Evolutionary conservation across 169 alveolate species (phyloP), one percentile per base, ranked within the genome.

Genomic region (Haemoproteus tartakovskyi): DNA sequence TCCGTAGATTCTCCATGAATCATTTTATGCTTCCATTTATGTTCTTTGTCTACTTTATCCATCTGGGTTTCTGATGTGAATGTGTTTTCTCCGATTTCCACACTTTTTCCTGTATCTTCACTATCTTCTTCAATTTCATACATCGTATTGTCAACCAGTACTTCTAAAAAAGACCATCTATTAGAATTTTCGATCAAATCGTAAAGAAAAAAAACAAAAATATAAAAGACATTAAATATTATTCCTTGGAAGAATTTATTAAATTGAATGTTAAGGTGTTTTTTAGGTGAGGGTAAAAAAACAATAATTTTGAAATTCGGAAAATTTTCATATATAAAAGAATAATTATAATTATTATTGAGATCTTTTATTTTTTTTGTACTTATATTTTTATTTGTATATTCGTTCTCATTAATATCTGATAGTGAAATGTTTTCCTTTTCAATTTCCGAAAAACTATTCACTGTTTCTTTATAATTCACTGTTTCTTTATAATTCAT

Each of bases 221-320:
- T 57, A 27, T 74, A 74, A 74, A 74, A 74, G 2, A 51, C 41
- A 30, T 74, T 74, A 8, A 74, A 38, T 18, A 74, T 24, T 18
- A 74, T 40, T 16, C 78, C 84, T 60, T 74, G 84, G 18, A 74
- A 51, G 21, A 74, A 74, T 74, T 74, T 74, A 19, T 74, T 74
- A 26, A 45, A 74, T 40, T 74, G 84, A 1, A 74, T 74, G 29
- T 59, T 74, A 21, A 56, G 57, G 45, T 74, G 84, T 8, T 43
- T 74, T 29, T 74, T 57, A 16, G 57, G 40, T 0, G 84, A 74
- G 1, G 84, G 84, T 3, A 74, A 29, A 26, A 74, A 74, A 37
- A 74, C 33, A 0, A 74, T 74, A 2, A 74, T 56, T 30, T 60
- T 45, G 14, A 74, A 74, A n/a, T 74, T 74, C 5, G 37, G 52